Evolutionary conservation across 345 rosid genomes (phyloP), one percentile per base, ranked within the genome.

Genomic region (Dipteronia dyeriana): DNA sequence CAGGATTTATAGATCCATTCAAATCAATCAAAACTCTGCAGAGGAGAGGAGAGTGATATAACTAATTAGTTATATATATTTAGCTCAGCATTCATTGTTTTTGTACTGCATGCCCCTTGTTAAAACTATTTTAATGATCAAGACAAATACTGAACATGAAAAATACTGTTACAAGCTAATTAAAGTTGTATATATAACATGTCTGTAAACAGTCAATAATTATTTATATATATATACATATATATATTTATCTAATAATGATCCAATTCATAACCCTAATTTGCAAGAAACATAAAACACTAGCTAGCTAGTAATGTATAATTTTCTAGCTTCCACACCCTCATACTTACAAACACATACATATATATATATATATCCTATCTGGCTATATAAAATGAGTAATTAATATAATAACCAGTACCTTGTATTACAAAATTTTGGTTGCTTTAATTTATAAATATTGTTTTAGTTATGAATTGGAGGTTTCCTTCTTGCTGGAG

Each of bases 401-500:
- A 7, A 25, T 62, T 22, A 34, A 34, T 5, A 62, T 23, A 62
- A 22, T 10, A 22, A 9, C 20, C 39, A 4, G 19, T 3, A 34
- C 31, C 26, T 19, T 5, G 16, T 64, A 34, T 16, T 39, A 38
- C 75, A 74, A 79, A 71, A 77, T 53, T 26, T 73, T 34, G 61
- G 61, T 29, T n/a, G 43, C 23, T 75, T 9, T 0, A n/a, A 34
- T 34, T 4, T 34, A 34, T 34, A 34, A 34, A 4, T 34, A 34
- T 34, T 34, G 38, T 9, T 73, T 64, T 75, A 86, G 75, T 90
- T 90, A 75, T 90, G 94, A 64, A 88, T 88, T 25, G 94, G 94
- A 70, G 94, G 90, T 79, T 79, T 90, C 73, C 79, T 87, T 74
- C 75, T 86, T 0, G 91, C 91, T 2, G 91, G 91, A 56, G 88